These are phyloP conservation scores for Podila minutissima DNA, from an alignment of 192 early-diverging fungal species.

Conservation along the genomic window DNA sequence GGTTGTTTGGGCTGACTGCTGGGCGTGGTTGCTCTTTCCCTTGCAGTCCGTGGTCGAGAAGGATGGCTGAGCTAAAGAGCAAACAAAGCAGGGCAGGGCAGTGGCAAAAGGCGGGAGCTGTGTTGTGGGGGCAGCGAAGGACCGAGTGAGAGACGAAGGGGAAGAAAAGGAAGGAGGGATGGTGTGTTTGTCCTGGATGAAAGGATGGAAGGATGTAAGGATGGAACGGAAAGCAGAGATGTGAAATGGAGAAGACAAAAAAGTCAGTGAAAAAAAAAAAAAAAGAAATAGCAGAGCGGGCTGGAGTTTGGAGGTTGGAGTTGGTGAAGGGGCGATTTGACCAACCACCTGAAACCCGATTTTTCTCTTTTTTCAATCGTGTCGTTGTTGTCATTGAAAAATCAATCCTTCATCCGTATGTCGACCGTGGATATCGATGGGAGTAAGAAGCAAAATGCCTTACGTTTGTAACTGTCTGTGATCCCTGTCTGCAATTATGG, in stretches of 20 bases:
- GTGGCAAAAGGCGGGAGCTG: not conserved
- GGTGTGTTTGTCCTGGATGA: not conserved
- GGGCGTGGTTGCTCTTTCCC: not conserved
- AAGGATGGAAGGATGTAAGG: not conserved
- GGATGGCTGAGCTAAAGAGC: not conserved
- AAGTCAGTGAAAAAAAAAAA: not conserved
- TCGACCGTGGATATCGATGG: too few relatives aligned
- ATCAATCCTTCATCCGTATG: too few relatives aligned
- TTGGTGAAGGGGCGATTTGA: too few relatives aligned
- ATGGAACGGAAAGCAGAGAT: not conserved
- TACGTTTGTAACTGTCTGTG: too few relatives aligned
- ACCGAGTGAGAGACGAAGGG: not conserved
- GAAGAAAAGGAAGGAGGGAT: not conserved
- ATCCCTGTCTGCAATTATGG: too few relatives aligned
- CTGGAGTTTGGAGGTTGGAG: not conserved
- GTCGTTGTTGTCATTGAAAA: too few relatives aligned
- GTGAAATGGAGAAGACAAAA: not conserved
- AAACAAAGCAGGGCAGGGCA: not conserved
- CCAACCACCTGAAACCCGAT: too few relatives aligned
- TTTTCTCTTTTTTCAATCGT: too few relatives aligned
- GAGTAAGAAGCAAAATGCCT: too few relatives aligned
- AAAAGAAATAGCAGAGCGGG: not conserved
- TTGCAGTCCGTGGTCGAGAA: too few relatives aligned
- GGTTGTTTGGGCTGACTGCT: not conserved
- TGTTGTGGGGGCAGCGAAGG: not conserved